Evolutionary conservation across 169 alveolate genomes (phyloP), one percentile per base, ranked within the genome.

Genomic region (Eimeria praecox): DNA sequence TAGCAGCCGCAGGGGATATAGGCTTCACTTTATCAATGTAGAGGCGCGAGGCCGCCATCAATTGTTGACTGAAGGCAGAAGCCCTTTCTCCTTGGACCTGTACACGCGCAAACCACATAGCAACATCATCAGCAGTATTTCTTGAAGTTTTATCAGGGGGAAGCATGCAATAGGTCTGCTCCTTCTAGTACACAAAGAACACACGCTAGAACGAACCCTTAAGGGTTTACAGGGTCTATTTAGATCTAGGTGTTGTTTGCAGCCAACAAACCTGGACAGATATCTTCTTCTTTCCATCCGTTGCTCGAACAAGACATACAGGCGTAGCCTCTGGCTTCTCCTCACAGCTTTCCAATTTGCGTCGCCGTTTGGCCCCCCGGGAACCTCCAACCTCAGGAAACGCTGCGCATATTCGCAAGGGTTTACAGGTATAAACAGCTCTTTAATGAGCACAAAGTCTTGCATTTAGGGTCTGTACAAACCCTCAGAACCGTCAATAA

Each of bases 21-120:
- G 73, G 69, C 14, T 54, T 52, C 69, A 52, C 90, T 52, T 80
- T 69, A 38, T 80, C 90, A 1, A 42, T 52, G 90, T 80, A 54
- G 27, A 35, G 62, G 18, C 90, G 90, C 6, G 69, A 44, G 12
- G 49, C 30, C 64, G 52, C 90, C 46, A 40, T 10, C n/a, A 80
- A 71, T 5, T 46, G 90, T 30, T 80, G 22, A 54, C 90, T 80
- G 90, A 80, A 80, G 49, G 46, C 49, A 30, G 66, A 9, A 38
- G 90, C 90, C 64, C 90, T 44, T 4, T 80, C 71, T 71, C 73
- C 90, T 27, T 80, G 73, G 20, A 80, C 90, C 90, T 80, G 90
- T 2, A 22, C 71, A 46, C 20, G 46, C 24, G 46, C 73, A 27
- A 10, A 49, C 20, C 86, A 8, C 9, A 75, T 18, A 30, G 80